These are phyloP conservation scores for Physcomitrium patens DNA, from an alignment of 225 moss, liverwort and hornwort species.

Conservation along the genomic window DNA sequence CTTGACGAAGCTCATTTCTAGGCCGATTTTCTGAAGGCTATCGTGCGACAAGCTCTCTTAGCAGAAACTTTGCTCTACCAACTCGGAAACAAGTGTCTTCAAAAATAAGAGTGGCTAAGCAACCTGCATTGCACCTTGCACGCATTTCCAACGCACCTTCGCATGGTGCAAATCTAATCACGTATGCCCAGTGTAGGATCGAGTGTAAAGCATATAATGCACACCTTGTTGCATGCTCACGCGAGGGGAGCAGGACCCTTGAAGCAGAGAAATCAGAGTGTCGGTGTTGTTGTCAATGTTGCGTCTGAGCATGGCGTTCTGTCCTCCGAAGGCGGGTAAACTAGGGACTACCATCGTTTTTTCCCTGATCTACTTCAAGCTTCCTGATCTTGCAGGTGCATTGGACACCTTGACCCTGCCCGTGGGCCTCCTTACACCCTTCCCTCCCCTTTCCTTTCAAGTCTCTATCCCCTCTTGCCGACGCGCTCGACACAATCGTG, in stretches of 20 bases:
- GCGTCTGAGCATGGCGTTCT: constrained; percentile 83
- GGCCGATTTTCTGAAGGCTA: no score
- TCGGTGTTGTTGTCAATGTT: constrained; percentile 74
- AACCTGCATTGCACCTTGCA: no score
- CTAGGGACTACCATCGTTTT: constrained; percentile 34
- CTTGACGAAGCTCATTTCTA: no score
- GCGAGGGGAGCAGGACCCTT: constrained; percentile 68
- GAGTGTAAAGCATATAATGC: not conserved
- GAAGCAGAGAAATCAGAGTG: constrained; percentile 78
- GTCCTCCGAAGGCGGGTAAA: constrained; percentile 33
- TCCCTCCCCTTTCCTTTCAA: no score
- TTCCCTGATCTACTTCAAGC: not conserved
- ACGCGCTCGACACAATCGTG: not conserved
- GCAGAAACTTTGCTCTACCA: no score
- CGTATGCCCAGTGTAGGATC: no score
- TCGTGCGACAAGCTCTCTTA: no score
- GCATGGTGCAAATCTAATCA: no score
- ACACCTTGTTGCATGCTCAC: constrained; percentile 62
- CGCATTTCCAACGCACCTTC: no score
- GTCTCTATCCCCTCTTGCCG: not conserved
- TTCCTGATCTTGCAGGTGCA: constrained; percentile 21
- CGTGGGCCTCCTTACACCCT: no score
- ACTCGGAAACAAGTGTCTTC: no score
- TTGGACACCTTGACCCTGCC: not conserved
- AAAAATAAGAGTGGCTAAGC: no score